Evolutionary conservation across 2,329 filamentous ascomycete species (phyloP).

Genomic region (Albophoma yamanashiensis): DNA sequence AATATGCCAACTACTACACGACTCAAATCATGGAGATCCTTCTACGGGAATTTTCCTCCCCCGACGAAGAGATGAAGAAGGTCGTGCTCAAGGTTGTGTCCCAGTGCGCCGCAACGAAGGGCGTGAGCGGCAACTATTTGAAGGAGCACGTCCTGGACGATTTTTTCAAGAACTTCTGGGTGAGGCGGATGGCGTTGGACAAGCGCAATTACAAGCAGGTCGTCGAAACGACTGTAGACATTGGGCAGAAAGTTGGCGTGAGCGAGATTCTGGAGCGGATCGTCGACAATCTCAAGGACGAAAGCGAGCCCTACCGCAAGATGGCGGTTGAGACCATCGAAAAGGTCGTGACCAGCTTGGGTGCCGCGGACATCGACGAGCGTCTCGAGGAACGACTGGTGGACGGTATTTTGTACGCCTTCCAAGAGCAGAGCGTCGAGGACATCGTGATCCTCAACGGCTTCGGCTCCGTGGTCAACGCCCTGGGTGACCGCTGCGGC

Average conservation of each 20-base stretch:
- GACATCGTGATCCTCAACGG: slow-evolving; percentile 95
- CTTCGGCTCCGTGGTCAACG: slow-evolving; percentile 95
- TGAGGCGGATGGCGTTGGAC: slow-evolving; percentile 90
- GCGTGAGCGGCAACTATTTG: slow-evolving; percentile 87
- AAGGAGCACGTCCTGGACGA: slow-evolving; percentile 92
- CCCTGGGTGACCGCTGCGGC: slow-evolving; percentile 86
- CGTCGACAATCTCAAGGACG: slow-evolving; percentile 93
- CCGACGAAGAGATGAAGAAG: slow-evolving; percentile 99
- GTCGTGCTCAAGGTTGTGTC: slow-evolving; percentile 96
- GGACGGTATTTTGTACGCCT: slow-evolving; percentile 88
- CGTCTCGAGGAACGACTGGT: slow-evolving; percentile 87
- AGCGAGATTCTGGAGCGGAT: slow-evolving; percentile 90
- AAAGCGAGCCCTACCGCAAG: slow-evolving; percentile 95
- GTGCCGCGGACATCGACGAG: slow-evolving; percentile 88
- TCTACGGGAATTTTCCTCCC: slow-evolving; percentile 88
- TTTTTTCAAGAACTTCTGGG: slow-evolving; percentile 99
- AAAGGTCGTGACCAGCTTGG: slow-evolving; percentile 87
- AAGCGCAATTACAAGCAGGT: slow-evolving; percentile 97
- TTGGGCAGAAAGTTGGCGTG: slow-evolving; percentile 95
- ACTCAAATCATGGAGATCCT: slow-evolving; percentile 98
- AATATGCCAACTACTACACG: slow-evolving; percentile 98
- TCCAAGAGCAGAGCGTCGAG: slow-evolving; percentile 96
- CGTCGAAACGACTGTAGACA: slow-evolving; percentile 93
- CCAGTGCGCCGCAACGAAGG: slow-evolving; percentile 87
- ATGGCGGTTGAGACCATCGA: slow-evolving; percentile 99